A percentile compares a stretch with the other conserved stretches of the same genome.
phyloP scores from a whole-genome alignment of 441 rosid genomes.

The Pelargonium citronellum region DNA sequence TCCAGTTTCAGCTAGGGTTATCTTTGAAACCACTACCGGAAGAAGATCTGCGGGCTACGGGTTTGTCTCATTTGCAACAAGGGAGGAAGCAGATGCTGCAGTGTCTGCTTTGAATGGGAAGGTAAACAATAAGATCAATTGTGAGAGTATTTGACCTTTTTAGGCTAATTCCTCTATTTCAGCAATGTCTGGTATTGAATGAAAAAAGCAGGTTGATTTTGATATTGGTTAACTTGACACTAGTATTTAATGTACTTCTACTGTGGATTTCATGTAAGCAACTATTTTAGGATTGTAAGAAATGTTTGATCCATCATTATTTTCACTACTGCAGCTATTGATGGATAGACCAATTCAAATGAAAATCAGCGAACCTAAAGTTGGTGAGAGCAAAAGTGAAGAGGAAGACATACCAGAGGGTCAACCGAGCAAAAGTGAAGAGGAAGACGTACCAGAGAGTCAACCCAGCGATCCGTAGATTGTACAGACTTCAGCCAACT shows the following conservation, averaged over 20 bases:
- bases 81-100: conserved; percentile 76
- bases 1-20: conserved; percentile 57
- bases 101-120: conserved; percentile 60
- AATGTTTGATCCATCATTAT: not conserved
- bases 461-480: conserved; percentile 23
- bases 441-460: conserved; percentile 23
- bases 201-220: too few species aligned
- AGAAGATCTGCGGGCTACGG: conserved; percentile 69
- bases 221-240: too few species aligned
- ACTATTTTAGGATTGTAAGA: too few species aligned
- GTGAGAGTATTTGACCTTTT: not conserved
- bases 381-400: conserved; percentile 38
- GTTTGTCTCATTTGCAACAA: conserved; percentile 72
- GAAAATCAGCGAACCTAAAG: conserved; percentile 50
- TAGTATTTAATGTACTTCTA: too few species aligned
- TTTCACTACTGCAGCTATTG: conserved; percentile 48
- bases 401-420: conserved; percentile 21
- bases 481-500: conserved; percentile 9
- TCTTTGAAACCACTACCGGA: conserved; percentile 54
- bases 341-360: conserved; percentile 71
- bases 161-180: not conserved
- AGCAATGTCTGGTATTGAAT: too few species aligned
- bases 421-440: conserved; percentile 22
- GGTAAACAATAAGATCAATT: conserved; percentile 38
- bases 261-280: too few species aligned